Percentiles rank a stretch among this genome's conserved stretches.
Evolutionary conservation across 192 early-diverging fungal genomes (phyloP).

Genomic region (Backusella macrospora): DNA sequence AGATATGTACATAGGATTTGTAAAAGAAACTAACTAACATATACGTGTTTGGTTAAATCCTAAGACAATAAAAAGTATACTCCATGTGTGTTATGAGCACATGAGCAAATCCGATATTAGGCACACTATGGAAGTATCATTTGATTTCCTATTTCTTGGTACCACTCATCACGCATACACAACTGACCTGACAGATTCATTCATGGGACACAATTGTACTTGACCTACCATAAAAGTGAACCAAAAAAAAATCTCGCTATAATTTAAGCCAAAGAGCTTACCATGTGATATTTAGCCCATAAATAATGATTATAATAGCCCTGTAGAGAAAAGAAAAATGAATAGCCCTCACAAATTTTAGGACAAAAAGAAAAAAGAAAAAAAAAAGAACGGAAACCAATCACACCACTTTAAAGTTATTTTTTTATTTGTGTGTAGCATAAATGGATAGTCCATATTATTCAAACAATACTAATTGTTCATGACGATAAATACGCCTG

Average conservation of each 20-base stretch:
- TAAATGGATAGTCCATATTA: not conserved
- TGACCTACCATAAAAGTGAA: not conserved
- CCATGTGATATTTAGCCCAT: too few relatives aligned
- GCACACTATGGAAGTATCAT: not conserved
- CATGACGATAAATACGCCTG: not conserved
- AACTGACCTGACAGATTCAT: constrained; percentile 9
- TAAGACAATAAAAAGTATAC: not conserved
- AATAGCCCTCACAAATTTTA: too few relatives aligned
- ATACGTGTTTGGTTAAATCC: not conserved
- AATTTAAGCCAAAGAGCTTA: too few relatives aligned
- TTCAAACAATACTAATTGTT: not conserved
- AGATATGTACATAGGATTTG: not conserved
- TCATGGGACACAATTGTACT: not conserved
- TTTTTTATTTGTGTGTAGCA: not conserved
- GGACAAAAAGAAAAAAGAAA: too few relatives aligned
- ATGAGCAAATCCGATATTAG: not conserved
- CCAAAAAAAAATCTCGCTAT: too few relatives aligned
- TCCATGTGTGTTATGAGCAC: not conserved
- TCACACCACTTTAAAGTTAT: too few relatives aligned
- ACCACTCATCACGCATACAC: not conserved
- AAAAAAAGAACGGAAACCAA: too few relatives aligned
- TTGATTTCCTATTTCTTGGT: not conserved
- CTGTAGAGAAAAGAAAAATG: too few relatives aligned
- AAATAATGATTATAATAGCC: too few relatives aligned
- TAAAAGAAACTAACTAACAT: not conserved